phyloP scores from a whole-genome alignment of 495 filamentous ascomycete species.

The Monascus purpureus region DNA sequence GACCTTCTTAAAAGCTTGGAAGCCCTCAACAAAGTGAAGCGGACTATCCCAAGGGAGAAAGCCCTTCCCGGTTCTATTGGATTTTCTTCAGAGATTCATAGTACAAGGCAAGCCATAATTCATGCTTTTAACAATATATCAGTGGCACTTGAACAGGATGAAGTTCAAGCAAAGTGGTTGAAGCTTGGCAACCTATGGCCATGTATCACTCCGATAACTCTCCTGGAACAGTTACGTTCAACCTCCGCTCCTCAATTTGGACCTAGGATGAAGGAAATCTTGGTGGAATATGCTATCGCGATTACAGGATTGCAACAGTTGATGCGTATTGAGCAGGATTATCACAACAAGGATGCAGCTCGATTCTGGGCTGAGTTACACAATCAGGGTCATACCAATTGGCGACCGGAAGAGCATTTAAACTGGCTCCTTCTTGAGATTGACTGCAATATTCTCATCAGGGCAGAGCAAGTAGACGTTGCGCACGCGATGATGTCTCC shows the following conservation, averaged over 20 bases:
- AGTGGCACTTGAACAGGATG: constrained; percentile 10
- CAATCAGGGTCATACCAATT: constrained; percentile 39
- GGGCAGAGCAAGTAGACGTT: constrained; percentile 44
- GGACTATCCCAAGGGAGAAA: not conserved
- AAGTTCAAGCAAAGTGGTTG: constrained; percentile 32
- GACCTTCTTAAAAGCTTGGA: constrained; percentile 21
- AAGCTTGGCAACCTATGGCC: constrained; percentile 37
- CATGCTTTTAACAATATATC: constrained; percentile 6
- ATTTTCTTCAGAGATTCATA: too few species aligned
- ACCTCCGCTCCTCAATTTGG: constrained; percentile 16
- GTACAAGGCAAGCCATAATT: not conserved
- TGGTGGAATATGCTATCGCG: constrained; percentile 18
- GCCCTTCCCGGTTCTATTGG: not conserved
- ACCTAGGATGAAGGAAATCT: constrained; percentile 3
- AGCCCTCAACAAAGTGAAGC: constrained; percentile 6
- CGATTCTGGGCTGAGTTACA: constrained; percentile 30
- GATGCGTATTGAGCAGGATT: constrained; percentile 25
- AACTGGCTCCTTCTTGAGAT: constrained; percentile 51
- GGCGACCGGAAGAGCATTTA: constrained; percentile 34
- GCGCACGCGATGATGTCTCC: constrained; percentile 44
- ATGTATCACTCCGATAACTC: constrained; percentile 25
- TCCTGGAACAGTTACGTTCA: constrained; percentile 41
- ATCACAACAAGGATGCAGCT: constrained; percentile 11
- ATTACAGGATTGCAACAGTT: constrained; percentile 25
- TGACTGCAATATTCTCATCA: constrained; percentile 48